phyloP scores from a whole-genome alignment of 2,329 filamentous ascomycete genomes.

The Talaromyces amestolkiae region DNA sequence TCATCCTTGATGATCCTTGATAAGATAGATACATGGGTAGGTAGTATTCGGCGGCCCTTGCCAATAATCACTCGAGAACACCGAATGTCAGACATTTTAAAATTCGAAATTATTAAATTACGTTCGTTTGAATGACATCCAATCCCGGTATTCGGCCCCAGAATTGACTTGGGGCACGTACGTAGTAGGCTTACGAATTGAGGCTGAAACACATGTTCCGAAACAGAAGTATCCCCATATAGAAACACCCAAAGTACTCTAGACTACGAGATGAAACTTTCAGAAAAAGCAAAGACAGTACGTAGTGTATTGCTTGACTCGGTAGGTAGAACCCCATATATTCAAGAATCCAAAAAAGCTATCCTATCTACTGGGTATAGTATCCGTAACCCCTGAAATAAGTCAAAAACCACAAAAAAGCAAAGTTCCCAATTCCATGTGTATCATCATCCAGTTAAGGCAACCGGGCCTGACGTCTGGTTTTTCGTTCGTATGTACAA shows the following conservation, averaged over 20 bases:
- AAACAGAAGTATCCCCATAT: background rate
- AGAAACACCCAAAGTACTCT: background rate
- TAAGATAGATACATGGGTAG: background rate
- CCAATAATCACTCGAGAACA: too few species aligned
- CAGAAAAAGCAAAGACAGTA: background rate
- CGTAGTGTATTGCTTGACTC: background rate
- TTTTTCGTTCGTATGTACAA: slow-evolving; percentile 6
- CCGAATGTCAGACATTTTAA: too few species aligned
- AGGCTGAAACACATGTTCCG: background rate
- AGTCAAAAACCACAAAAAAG: background rate
- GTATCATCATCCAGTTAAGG: slow-evolving; percentile 12
- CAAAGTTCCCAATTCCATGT: slow-evolving; percentile 2
- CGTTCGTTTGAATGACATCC: too few species aligned
- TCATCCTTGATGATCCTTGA: background rate
- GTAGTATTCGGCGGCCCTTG: background rate
- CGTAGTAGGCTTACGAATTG: background rate
- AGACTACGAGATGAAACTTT: background rate
- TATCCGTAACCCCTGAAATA: background rate
- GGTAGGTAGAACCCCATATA: background rate
- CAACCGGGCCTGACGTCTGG: slow-evolving; percentile 11
- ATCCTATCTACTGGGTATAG: slow-evolving; percentile 10
- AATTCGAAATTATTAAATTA: too few species aligned
- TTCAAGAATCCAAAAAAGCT: background rate
- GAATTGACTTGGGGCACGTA: background rate
- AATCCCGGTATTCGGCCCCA: background rate